A percentile compares a stretch with the other conserved stretches of the same genome.
These are phyloP conservation scores for Chaetomium strumarium DNA, from an alignment of 2,329 filamentous ascomycete genomes.

Conservation along the genomic window DNA sequence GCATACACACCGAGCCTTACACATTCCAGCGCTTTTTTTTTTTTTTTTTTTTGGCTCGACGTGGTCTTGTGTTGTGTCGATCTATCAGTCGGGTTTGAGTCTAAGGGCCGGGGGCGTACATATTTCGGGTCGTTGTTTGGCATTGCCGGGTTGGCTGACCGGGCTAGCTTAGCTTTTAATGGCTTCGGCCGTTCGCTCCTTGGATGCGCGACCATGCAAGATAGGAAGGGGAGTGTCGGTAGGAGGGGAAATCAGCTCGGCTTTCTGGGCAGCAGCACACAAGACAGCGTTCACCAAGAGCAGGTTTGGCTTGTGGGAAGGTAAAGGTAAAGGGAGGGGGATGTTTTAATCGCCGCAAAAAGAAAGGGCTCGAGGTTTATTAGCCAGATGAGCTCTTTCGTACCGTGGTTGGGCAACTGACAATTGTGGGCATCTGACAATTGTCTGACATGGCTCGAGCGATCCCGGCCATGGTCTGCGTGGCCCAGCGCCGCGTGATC, in stretches of 20 bases:
- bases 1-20: background rate
- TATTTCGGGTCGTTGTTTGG: background rate
- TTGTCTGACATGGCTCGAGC: background rate
- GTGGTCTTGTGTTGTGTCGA: background rate
- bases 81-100: background rate
- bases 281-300: too few species aligned
- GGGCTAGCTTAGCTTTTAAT: background rate
- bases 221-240: too few species aligned
- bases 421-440: too few species aligned
- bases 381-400: too few species aligned
- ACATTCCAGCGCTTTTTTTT: background rate
- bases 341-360: background rate
- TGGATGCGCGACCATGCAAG: background rate
- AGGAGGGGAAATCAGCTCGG: too few species aligned
- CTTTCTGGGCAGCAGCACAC: too few species aligned
- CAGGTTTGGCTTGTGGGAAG: too few species aligned
- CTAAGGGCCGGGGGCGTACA: background rate
- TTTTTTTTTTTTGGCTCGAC: background rate
- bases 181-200: background rate
- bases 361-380: too few species aligned
- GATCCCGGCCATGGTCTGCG: background rate
- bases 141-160: background rate
- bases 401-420: too few species aligned
- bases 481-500: constrained; percentile 4
- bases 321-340: too few species aligned